A percentile compares a stretch with the other conserved stretches of the same genome.
These are phyloP conservation scores for Escallonia rubra DNA, from an alignment of 129 eudicot genomes.

Conservation along the genomic window DNA sequence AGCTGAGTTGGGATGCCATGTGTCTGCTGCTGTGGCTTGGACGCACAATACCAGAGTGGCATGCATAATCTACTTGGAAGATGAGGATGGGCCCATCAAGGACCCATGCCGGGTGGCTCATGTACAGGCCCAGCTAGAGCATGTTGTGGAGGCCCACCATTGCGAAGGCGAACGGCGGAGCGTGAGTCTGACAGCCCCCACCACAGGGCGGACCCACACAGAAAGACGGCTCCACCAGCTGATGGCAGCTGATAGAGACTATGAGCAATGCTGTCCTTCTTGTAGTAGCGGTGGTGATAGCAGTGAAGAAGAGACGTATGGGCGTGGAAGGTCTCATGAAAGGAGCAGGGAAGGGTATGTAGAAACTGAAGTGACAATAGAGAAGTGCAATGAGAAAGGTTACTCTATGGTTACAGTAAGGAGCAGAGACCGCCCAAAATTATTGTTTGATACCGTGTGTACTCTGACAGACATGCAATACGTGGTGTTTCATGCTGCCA, in stretches of 20 bases:
- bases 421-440: slow-evolving; percentile 76
- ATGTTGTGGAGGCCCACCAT: slow-evolving; percentile 78
- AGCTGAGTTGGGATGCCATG: slow-evolving; percentile 63
- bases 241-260: slow-evolving; percentile 71
- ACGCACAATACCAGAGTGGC: slow-evolving; percentile 85
- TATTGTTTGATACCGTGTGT: slow-evolving; percentile 82
- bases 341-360: not conserved
- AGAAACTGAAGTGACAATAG: slow-evolving; percentile 39
- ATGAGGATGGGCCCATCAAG: slow-evolving; percentile 39
- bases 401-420: slow-evolving; percentile 64
- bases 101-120: slow-evolving; percentile 48
- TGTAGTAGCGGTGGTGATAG: slow-evolving; percentile 16
- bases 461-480: slow-evolving; percentile 73
- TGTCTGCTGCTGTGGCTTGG: slow-evolving; percentile 80
- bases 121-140: slow-evolving; percentile 54
- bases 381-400: slow-evolving; percentile 51
- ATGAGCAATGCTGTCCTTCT: slow-evolving; percentile 28
- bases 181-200: slow-evolving; percentile 36
- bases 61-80: slow-evolving; percentile 69
- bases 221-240: slow-evolving; percentile 96
- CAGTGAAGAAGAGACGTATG: not conserved
- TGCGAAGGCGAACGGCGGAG: slow-evolving; percentile 43
- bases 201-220: slow-evolving; percentile 50
- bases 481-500: slow-evolving; percentile 80
- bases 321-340: not conserved